Evolutionary conservation across 139 green algal species (phyloP), one percentile per base, ranked within the genome.

Genomic region (Tetraselmis chui): DNA sequence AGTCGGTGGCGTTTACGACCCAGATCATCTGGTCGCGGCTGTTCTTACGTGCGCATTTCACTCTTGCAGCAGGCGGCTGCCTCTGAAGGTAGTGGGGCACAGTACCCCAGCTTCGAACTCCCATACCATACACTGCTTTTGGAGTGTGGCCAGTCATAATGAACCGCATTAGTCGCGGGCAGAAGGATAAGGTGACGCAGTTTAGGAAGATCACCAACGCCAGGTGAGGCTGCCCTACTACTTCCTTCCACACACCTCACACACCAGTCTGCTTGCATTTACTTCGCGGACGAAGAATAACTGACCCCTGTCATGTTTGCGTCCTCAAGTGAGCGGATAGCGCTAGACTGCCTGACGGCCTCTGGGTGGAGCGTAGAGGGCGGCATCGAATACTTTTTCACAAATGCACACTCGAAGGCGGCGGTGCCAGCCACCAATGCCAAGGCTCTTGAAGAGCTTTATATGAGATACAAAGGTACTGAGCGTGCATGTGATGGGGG

Each of bases 381-480:
- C 31, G 86, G 83, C 23, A 87, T 93, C 28, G 87, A 93, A 25
- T 80, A 82, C 25, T 93, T 88, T 24, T 93, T 89, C 80, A 84
- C 75, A 18, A 81, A 83, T 67, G 27, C 27, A 30, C 59, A 78
- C 80, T 79, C 59, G 29, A 30, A 82, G 30, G 58, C 77, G 2
- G 80, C 76, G 1, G 29, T 79, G 30, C 24, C 45, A 27, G 75
- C 45, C 28, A 11, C 75, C 77, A 77, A 88, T 29, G 75, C 58
- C 59, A 58, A 31, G 0, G 81, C 83, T 22, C 80, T 90, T 23
- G 59, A 86, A 30, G 59, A 81, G 59, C 32, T 92, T 32, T 94
- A 82, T 59, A 30, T 80, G 31, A 79, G 32, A 18, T 92, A 91
- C 84, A 86, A 80, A n/a, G 85, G 86, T 2, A 58, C 58, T 26